Conservation (phyloP, 176 grass and related monocot genomes). For the Pontederia paniculata region DNA sequence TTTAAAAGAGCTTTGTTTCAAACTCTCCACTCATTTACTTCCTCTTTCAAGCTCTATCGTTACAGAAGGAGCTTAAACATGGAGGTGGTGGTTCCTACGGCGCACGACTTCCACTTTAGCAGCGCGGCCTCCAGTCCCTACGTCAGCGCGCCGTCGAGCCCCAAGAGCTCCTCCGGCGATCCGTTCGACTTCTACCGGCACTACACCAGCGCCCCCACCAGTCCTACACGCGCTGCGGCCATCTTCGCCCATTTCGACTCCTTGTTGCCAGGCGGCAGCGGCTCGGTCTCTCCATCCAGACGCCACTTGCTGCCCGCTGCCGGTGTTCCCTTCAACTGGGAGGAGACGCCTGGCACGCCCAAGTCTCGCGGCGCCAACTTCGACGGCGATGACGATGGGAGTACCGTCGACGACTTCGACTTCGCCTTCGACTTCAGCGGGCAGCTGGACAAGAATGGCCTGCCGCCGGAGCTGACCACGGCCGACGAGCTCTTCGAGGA, state of each 20-base stretch:
- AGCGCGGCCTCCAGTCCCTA: slow-evolving; percentile 3
- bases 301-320: background rate
- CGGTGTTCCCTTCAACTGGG: slow-evolving; percentile 18
- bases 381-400: background rate
- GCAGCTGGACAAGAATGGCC: slow-evolving; percentile 32
- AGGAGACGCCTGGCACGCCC: slow-evolving; percentile 20
- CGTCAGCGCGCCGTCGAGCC: slow-evolving; percentile 18
- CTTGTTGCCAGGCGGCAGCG: too few relatives aligned
- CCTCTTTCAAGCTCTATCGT: too few relatives aligned
- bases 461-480: slow-evolving; percentile 18
- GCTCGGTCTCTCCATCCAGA: background rate
- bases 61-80: background rate
- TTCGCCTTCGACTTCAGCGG: slow-evolving; percentile 71
- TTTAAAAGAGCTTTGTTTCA: too few relatives aligned
- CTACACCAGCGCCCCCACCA: slow-evolving; percentile 19
- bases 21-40: too few relatives aligned
- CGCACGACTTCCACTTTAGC: slow-evolving; percentile 7
- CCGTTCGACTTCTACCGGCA: slow-evolving; percentile 20
- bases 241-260: slow-evolving; percentile 12
- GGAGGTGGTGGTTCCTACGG: slow-evolving; percentile 5
- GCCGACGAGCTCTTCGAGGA: slow-evolving; percentile 74
- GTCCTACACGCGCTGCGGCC: slow-evolving; percentile 7
- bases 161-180: background rate
- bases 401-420: background rate
- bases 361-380: background rate